Evolutionary conservation across 306 rosid species (phyloP), one percentile per base, ranked within the genome.

Genomic region (Citrullus mucosospermus): DNA sequence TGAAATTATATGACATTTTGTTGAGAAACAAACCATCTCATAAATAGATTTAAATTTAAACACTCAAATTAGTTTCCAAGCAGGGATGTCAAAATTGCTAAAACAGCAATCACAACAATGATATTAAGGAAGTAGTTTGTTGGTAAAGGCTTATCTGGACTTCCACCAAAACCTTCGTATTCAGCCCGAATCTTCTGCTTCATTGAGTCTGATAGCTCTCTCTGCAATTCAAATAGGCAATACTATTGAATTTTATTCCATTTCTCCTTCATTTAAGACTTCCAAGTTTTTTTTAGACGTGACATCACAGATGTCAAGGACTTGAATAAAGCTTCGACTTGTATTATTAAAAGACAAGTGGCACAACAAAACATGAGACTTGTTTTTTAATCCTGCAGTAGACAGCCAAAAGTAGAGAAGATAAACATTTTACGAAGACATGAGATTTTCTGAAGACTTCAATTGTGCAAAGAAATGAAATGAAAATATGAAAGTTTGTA

Each of bases 141-240:
- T 83, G 79, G 80, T 53, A 91, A 82, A 81, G 97, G 90, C 93
- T 88, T 92, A 82, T 95, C 96, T 86, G 99, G 91, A 86, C 91
- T 92, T 79, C 97, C 97, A 56, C 98, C 99, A 53, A 91, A 3
- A 4, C 89, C 91, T 90, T 91, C 88, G 79, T 89, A 88, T 81
- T 91, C 97, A 60, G 93, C 97, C 57, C 91, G 93, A 67, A 91
- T 91, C 90, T 92, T 96, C 91, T 91, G 89, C 93, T 85, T 91
- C 97, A 90, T 90, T 46, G 83, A 10, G 5, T 88, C 90, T 73
- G 91, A 96, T 78, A 91, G 89, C 88, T 88, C 97, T 83, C 78
- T 90, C 97, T 91, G 97, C 97, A 92, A 88, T 86, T 91, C 97
- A 92, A 84, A 92, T 87, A 86, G 88, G 83, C 83, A 85, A 91